Evolutionary conservation across 805 yeast genomes (phyloP).

Genomic region (Wickerhamomyces kurtzmanii): DNA sequence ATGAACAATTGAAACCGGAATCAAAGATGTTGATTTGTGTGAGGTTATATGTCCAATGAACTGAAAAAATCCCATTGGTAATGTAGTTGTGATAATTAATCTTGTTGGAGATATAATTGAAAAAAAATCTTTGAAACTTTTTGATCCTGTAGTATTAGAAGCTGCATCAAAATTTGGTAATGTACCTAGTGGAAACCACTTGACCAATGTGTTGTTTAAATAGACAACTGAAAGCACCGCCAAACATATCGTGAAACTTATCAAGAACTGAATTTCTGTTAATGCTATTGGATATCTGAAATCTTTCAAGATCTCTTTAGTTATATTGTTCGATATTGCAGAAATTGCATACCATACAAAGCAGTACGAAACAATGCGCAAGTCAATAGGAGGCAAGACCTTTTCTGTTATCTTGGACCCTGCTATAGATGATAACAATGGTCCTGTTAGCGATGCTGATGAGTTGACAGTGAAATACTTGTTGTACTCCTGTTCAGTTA

Average conservation of each 20-base stretch:
- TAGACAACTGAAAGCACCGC: slow-evolving; percentile 29
- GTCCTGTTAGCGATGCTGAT: slow-evolving; percentile 5
- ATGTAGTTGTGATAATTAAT: slow-evolving; percentile 50
- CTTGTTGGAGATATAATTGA: slow-evolving; percentile 35
- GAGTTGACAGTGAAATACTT: slow-evolving; percentile 14
- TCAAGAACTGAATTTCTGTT: slow-evolving; percentile 77
- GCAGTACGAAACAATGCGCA: slow-evolving; percentile 49
- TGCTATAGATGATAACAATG: slow-evolving; percentile 21
- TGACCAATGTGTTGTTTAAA: slow-evolving; percentile 18
- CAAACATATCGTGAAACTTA: slow-evolving; percentile 57
- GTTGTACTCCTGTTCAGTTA: slow-evolving; percentile 13
- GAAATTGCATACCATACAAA: slow-evolving; percentile 71
- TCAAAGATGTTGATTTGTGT: slow-evolving; percentile 83
- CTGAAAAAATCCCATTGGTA: slow-evolving; percentile 94
- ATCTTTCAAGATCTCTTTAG: slow-evolving; percentile 62
- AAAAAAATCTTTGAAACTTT: slow-evolving; percentile 14
- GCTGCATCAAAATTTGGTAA: slow-evolving; percentile 28
- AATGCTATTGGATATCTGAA: slow-evolving; percentile 81
- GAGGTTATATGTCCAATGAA: slow-evolving; percentile 85
- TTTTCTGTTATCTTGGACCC: slow-evolving; percentile 5
- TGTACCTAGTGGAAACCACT: slow-evolving; percentile 37
- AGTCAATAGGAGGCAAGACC: slow-evolving; percentile 22
- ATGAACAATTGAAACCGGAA: slow-evolving; percentile 93
- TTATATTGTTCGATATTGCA: slow-evolving; percentile 72
- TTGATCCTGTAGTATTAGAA: slow-evolving; percentile 8